Evolutionary conservation across 2,329 filamentous ascomycete species (phyloP).

Genomic region (Chrysoporthe deuterocubensis): DNA sequence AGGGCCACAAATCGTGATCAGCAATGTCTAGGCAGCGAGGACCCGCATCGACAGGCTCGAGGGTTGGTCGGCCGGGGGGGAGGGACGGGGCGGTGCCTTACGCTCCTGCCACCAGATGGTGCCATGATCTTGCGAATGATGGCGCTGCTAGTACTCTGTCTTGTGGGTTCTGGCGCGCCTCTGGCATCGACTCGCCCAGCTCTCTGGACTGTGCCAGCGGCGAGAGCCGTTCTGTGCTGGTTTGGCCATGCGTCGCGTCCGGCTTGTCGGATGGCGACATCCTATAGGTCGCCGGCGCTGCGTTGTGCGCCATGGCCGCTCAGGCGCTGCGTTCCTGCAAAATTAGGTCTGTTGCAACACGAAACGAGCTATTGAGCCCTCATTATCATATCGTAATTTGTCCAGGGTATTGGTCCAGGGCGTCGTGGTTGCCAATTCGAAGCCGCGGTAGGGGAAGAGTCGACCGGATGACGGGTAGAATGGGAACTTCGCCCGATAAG

Average conservation of each 20-base stretch:
- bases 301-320: slow-evolving; percentile 29
- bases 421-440: background rate
- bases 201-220: slow-evolving; percentile 63
- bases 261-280: slow-evolving; percentile 27
- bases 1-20: background rate
- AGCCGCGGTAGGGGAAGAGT: slow-evolving; percentile 8
- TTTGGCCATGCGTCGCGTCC: slow-evolving; percentile 17
- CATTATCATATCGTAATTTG: slow-evolving; percentile 9
- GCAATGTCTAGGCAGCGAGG: too few species aligned
- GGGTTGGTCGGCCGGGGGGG: background rate
- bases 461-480: slow-evolving; percentile 8
- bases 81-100: slow-evolving; percentile 49
- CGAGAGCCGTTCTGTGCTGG: slow-evolving; percentile 24
- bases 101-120: slow-evolving; percentile 91
- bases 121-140: slow-evolving; percentile 78
- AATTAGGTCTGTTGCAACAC: background rate
- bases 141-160: slow-evolving; percentile 42
- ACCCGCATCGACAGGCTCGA: too few species aligned
- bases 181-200: slow-evolving; percentile 58
- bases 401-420: background rate
- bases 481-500: slow-evolving; percentile 24
- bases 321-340: slow-evolving; percentile 3
- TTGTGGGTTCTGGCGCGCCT: slow-evolving; percentile 35
- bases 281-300: slow-evolving; percentile 23
- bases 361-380: slow-evolving; percentile 13